phyloP scores from a whole-genome alignment of 257 asterid species.

The Haberlea rhodopensis region DNA sequence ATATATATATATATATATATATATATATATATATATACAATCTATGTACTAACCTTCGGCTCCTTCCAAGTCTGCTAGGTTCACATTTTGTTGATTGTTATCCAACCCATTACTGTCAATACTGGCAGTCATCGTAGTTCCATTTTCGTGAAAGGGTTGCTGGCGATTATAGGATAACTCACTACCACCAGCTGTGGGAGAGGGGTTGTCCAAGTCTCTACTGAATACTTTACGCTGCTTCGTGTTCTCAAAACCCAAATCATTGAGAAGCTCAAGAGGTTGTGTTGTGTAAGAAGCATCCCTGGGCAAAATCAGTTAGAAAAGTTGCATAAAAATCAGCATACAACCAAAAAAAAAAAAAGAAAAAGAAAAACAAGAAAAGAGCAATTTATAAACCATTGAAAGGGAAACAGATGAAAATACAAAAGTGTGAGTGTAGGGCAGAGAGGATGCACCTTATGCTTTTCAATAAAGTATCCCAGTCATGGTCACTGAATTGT shows the following conservation, averaged over 20 bases:
- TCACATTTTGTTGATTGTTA: slow-evolving; percentile 46
- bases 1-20: too few relatives aligned
- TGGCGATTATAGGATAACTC: slow-evolving; percentile 35
- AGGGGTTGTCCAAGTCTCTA: slow-evolving; percentile 48
- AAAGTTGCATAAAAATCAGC: slow-evolving; percentile 25
- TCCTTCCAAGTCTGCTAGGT: slow-evolving; percentile 58
- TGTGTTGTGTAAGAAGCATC: slow-evolving; percentile 96
- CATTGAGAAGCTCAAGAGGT: slow-evolving; percentile 97
- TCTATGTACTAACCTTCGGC: slow-evolving; percentile 64
- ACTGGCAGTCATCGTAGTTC: slow-evolving; percentile 34
- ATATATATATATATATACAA: too few relatives aligned
- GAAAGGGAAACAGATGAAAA: slow-evolving; percentile 4
- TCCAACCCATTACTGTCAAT: slow-evolving; percentile 44
- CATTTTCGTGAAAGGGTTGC: slow-evolving; percentile 48
- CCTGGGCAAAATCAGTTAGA: slow-evolving; percentile 47
- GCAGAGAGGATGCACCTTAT: slow-evolving; percentile 52
- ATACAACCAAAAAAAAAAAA: slow-evolving; percentile 20
- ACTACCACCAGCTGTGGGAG: slow-evolving; percentile 35
- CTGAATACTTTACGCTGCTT: slow-evolving; percentile 46
- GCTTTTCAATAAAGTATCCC: slow-evolving; percentile 95
- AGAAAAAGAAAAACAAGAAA: slow-evolving; percentile 20
- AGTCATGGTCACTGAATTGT: slow-evolving; percentile 84
- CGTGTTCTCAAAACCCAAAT: slow-evolving; percentile 66
- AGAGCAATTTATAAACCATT: slow-evolving; percentile 8
- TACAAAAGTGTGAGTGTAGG: slow-evolving; percentile 9